phyloP scores from a whole-genome alignment of 2,329 filamentous ascomycete genomes.

The Sporothrix phasma region DNA sequence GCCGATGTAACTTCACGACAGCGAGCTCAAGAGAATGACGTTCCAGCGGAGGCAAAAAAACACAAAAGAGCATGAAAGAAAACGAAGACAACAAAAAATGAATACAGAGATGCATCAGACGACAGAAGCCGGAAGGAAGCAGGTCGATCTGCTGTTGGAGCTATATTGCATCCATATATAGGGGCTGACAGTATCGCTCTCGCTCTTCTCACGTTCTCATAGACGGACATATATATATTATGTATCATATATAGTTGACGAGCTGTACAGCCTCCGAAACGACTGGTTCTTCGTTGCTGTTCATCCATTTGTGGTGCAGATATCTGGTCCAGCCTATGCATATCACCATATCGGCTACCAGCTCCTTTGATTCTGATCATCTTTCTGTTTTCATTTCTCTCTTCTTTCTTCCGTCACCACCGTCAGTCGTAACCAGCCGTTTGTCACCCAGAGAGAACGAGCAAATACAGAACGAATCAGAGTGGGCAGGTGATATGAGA shows the following conservation, averaged over 20 bases:
- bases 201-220: too few species aligned
- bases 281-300: background rate
- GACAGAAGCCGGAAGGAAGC: background rate
- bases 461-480: background rate
- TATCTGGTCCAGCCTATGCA: background rate
- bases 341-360: background rate
- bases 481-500: background rate
- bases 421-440: background rate
- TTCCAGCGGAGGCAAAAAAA: background rate
- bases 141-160: background rate
- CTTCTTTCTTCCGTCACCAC: background rate
- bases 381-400: background rate
- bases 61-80: background rate
- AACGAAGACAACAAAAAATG: background rate
- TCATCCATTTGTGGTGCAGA: background rate
- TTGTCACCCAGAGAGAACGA: background rate
- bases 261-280: background rate
- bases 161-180: background rate
- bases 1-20: background rate
- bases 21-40: background rate
- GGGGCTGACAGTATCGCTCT: background rate
- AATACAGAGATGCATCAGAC: background rate
- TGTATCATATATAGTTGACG: too few species aligned
- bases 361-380: background rate
- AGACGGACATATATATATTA: too few species aligned